A percentile compares a stretch with the other conserved stretches of the same genome.
Evolutionary conservation across 202 grass and related monocot genomes (phyloP).

Genomic region (Schoenoplectus triqueter): DNA sequence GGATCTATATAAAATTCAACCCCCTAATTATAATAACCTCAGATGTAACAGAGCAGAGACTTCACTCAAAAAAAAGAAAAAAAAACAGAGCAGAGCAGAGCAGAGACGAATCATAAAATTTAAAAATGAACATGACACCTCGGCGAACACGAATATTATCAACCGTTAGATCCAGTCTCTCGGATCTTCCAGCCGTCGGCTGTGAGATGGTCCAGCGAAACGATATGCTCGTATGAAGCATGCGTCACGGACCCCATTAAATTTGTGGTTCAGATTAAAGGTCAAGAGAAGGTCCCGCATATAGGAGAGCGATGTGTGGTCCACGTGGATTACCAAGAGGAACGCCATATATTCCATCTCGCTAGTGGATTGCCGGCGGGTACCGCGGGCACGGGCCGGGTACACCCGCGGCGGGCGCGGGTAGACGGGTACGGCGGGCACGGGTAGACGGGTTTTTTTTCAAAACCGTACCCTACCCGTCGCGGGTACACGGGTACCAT

Average conservation of each 20-base stretch:
- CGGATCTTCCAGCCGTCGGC: background rate
- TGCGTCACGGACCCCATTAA: background rate
- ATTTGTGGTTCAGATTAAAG: background rate
- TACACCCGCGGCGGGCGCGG: no score
- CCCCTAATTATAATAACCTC: constrained; percentile 8
- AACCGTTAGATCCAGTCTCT: constrained; percentile 4
- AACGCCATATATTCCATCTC: constrained; percentile 15
- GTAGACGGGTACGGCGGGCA: no score
- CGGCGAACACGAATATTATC: background rate
- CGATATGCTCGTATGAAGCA: background rate
- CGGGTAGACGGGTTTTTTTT: no score
- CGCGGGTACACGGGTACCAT: no score
- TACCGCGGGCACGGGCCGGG: no score
- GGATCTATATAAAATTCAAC: constrained; percentile 4
- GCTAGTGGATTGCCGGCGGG: no score
- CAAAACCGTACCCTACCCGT: no score
- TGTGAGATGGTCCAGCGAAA: background rate
- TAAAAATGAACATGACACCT: background rate
- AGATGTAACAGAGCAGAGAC: background rate
- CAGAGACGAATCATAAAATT: background rate
- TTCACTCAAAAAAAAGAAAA: no score
- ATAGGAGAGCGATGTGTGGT: background rate
- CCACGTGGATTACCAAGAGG: constrained; percentile 3
- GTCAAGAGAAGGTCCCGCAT: background rate
- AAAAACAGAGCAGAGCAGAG: no score